These are phyloP conservation scores for Balamuthia mandrillaris DNA, from an alignment of 208 protist species.

Conservation along the genomic window DNA sequence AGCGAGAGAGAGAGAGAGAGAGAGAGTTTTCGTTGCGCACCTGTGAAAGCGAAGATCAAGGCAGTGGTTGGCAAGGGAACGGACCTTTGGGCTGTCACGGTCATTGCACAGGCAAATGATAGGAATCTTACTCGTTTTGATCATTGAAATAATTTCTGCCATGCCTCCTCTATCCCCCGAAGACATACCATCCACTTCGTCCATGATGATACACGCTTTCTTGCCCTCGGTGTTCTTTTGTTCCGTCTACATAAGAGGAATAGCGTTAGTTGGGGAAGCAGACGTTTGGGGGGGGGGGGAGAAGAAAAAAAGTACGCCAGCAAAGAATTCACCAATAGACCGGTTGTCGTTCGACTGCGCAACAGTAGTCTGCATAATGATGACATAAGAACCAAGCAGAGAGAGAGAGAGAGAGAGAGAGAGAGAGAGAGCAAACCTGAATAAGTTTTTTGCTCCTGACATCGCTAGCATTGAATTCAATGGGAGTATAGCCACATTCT, in stretches of 20 bases:
- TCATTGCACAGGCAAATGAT: constrained; percentile 99
- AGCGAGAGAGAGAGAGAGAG: too few species aligned
- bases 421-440: constrained; percentile 16
- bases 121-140: constrained; percentile 80
- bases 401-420: too few species aligned
- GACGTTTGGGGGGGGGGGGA: neutral
- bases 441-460: constrained; percentile 90
- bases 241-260: constrained; percentile 15
- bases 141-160: constrained; percentile 38
- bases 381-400: too few species aligned
- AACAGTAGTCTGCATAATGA: too few species aligned
- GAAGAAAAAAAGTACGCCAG: neutral
- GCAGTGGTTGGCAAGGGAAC: constrained; percentile 88
- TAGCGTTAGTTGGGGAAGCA: neutral
- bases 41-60: constrained; percentile 89
- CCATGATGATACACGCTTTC: constrained; percentile 90
- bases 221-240: constrained; percentile 27
- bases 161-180: constrained; percentile 77
- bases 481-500: constrained; percentile 78
- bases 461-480: constrained; percentile 99
- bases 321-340: neutral
- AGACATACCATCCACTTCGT: constrained; percentile 98
- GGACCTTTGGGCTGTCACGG: constrained; percentile 86
- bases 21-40: too few species aligned
- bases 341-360: constrained; percentile 35